Percentiles rank a stretch among this genome's conserved stretches.
Conservation (phyloP, 495 filamentous ascomycete species). For the Patellaria atrata region DNA sequence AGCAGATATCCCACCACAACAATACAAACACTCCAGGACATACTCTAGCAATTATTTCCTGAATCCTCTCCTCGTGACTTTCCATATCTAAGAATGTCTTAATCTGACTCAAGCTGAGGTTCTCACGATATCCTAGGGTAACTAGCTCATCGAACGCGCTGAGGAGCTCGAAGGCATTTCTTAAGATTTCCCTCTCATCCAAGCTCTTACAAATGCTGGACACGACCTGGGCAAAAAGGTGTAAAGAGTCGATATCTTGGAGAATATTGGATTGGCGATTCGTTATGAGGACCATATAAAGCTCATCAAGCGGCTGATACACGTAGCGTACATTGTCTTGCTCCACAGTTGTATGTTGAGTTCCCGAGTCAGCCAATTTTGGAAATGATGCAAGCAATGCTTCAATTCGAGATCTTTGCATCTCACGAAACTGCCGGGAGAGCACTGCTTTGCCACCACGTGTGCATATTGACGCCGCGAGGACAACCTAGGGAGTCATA, state of each 20-base stretch:
- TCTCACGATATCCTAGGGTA: slow-evolving; percentile 88
- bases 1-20: no score
- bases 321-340: slow-evolving; percentile 99
- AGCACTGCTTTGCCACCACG: slow-evolving; percentile 94
- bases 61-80: slow-evolving; percentile 94
- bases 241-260: slow-evolving; percentile 95
- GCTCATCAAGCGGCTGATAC: slow-evolving; percentile 95
- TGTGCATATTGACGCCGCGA: slow-evolving; percentile 97
- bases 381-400: slow-evolving; percentile 92
- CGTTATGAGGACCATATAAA: slow-evolving; percentile 99
- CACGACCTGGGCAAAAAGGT: slow-evolving; percentile 93
- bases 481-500: slow-evolving; percentile 56
- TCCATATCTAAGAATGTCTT: slow-evolving; percentile 99
- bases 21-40: no score
- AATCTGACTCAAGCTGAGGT: slow-evolving; percentile 85
- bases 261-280: slow-evolving; percentile 98
- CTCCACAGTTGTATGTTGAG: slow-evolving; percentile 94
- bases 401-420: slow-evolving; percentile 89
- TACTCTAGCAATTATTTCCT: slow-evolving; percentile 91
- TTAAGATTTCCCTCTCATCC: slow-evolving; percentile 85
- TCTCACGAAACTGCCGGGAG: slow-evolving; percentile 91
- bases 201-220: slow-evolving; percentile 89
- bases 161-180: slow-evolving; percentile 89
- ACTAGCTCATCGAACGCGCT: slow-evolving; percentile 95
- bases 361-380: slow-evolving; percentile 85